A percentile compares a stretch with the other conserved stretches of the same genome.
phyloP scores from a whole-genome alignment of 306 rosid genomes.

The Medicago arabica region DNA sequence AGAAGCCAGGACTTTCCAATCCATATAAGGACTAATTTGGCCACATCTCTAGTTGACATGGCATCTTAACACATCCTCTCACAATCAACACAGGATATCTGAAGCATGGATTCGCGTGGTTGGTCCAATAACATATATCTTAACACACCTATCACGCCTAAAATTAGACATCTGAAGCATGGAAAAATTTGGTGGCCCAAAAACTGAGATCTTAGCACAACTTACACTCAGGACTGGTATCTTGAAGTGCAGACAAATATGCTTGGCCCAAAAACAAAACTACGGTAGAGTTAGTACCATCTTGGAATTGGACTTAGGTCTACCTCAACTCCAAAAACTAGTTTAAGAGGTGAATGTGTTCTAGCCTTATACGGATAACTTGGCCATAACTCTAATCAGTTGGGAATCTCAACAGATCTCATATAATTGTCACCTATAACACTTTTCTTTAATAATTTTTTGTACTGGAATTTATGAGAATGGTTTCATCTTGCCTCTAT shows the following conservation, averaged over 20 bases:
- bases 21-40: not conserved
- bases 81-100: not conserved
- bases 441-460: not conserved
- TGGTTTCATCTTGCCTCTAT: constrained; percentile 7
- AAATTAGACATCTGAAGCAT: not conserved
- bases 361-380: not conserved
- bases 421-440: not conserved
- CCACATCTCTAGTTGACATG: not conserved
- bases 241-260: not conserved
- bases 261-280: not conserved
- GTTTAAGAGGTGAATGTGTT: not conserved
- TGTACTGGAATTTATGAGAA: not conserved
- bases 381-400: not conserved
- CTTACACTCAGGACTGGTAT: not conserved
- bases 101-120: not conserved
- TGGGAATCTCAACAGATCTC: not conserved
- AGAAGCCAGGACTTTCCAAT: not conserved
- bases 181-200: not conserved
- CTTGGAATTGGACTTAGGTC: not conserved
- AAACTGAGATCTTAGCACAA: not conserved
- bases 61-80: not conserved
- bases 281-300: not conserved
- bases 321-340: not conserved
- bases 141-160: not conserved
- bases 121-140: not conserved